Percentiles rank a stretch among this genome's conserved stretches.
phyloP scores from a whole-genome alignment of 192 early-diverging fungal species.

The Podila minutissima region DNA sequence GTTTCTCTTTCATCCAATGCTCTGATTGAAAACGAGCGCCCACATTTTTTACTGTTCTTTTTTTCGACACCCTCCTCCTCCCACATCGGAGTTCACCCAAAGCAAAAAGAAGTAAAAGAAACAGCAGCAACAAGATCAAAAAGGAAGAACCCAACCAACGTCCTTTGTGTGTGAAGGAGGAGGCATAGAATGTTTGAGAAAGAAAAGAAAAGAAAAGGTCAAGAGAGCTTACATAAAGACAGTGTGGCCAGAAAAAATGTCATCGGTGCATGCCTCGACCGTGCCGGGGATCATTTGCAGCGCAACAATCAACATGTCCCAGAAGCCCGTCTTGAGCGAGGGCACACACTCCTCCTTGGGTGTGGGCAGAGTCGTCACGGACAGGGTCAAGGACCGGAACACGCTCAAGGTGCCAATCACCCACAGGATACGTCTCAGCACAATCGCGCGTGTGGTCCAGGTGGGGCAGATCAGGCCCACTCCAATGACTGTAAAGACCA shows the following conservation, averaged over 20 bases:
- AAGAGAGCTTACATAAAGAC: constrained; percentile 51
- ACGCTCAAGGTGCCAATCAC: constrained; percentile 38
- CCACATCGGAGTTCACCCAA: not conserved
- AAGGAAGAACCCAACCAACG: not conserved
- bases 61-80: not conserved
- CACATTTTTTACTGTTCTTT: not conserved
- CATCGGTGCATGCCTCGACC: constrained; percentile 55
- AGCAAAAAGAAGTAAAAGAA: not conserved
- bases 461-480: constrained; percentile 40
- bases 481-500: constrained; percentile 36
- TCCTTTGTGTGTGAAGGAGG: not conserved
- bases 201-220: not conserved
- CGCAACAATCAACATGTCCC: constrained; percentile 44
- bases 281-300: constrained; percentile 49
- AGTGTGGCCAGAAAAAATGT: constrained; percentile 58
- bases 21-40: not conserved
- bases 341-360: constrained; percentile 51
- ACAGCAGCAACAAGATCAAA: not conserved
- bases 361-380: constrained; percentile 50
- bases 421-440: constrained; percentile 49
- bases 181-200: not conserved
- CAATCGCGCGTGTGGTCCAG: constrained; percentile 42
- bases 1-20: not conserved
- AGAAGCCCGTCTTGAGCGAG: constrained; percentile 36
- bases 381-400: constrained; percentile 38